Base-by-base conservation (phyloP, 1,139 yeast species). In the Sugiyamaella pinicola region DNA sequence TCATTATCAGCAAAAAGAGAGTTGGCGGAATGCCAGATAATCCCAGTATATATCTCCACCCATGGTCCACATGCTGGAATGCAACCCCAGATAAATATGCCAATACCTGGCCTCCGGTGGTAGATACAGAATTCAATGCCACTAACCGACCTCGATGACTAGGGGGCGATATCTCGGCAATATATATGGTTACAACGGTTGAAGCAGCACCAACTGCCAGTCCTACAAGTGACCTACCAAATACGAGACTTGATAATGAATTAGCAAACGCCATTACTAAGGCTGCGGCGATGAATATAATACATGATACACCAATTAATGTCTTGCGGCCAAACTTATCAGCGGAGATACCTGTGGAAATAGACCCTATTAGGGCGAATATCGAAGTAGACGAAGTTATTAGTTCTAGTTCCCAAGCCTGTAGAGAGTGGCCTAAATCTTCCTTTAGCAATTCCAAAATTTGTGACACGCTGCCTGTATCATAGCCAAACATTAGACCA, bases 91-190 rank as follows among this genome's bases (percentile, higher is more conserved):
- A 56, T 8, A 72, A 37, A 53, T 75, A 74, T 0, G 80, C 77
- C 9, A 74, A 45, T 3, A 76, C 64, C 57, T 77, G 80, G 1
- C 80, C 80, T 1, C 75, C 76, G 1, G 80, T 76, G 9, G 77
- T 74, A 0, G 77, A 71, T 9, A 76, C 54, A 0, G 78, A 67
- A 57, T 76, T 74, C 38, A 75, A 54, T 0, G 78, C 69, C 43
- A 75, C 60, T 21, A 76, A 60, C 0, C 67, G 60, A 1, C 78
- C 78, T 52, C 79, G 67, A 28, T 66, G 63, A 34, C 59, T 63
- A 1, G 77, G 64, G 1, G 79, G 78, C 1, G 79, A 66, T 5
- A 74, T 63, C 55, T 75, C 79, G 29, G 76, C 71, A 18, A 75
- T 64, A 57, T 73, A 75, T 3, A 75, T 69, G 0, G 79, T 78